Percentiles rank a stretch among this genome's conserved stretches.
Conservation (phyloP, 2,329 filamentous ascomycete species). For the Stachybotrys elegans region DNA sequence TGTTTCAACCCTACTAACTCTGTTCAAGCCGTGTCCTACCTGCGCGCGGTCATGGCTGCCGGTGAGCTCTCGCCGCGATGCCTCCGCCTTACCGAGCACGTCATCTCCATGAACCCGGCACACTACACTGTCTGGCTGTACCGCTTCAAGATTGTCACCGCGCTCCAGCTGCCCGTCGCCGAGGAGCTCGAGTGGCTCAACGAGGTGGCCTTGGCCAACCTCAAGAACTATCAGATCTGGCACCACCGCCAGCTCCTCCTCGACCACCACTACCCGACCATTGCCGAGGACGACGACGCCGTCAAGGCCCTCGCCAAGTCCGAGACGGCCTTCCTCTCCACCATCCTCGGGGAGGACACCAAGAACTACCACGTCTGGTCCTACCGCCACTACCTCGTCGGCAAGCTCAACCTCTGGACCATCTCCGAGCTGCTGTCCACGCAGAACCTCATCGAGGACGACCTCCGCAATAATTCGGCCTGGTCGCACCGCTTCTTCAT, state of each 20-base stretch:
- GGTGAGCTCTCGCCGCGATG: slow-evolving; percentile 79
- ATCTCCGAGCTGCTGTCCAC: slow-evolving; percentile 67
- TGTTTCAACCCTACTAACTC: too few species aligned
- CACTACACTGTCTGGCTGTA: slow-evolving; percentile 99
- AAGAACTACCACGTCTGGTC: slow-evolving; percentile 99
- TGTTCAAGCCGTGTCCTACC: slow-evolving; percentile 79
- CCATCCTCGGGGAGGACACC: slow-evolving; percentile 78
- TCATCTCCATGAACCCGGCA: slow-evolving; percentile 90
- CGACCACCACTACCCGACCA: slow-evolving; percentile 53
- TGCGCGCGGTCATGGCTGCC: slow-evolving; percentile 85
- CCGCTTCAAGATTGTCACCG: slow-evolving; percentile 72
- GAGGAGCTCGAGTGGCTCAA: slow-evolving; percentile 86
- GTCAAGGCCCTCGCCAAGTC: slow-evolving; percentile 53
- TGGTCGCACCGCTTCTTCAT: slow-evolving; percentile 97
- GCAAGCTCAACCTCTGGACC: slow-evolving; percentile 63
- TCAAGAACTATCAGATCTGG: slow-evolving; percentile 99
- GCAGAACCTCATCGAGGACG: slow-evolving; percentile 66
- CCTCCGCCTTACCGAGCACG: slow-evolving; percentile 76
- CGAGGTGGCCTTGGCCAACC: slow-evolving; percentile 70
- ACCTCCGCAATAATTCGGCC: slow-evolving; percentile 93
- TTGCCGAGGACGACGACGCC: slow-evolving; percentile 50
- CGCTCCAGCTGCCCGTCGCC: slow-evolving; percentile 57
- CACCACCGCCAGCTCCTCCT: slow-evolving; percentile 64
- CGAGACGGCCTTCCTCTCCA: slow-evolving; percentile 70
- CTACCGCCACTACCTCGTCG: slow-evolving; percentile 72